Percentiles rank a stretch among this genome's conserved stretches.
These are phyloP conservation scores for Blumeriella jaapii DNA, from an alignment of 2,329 filamentous ascomycete genomes.

Conservation along the genomic window DNA sequence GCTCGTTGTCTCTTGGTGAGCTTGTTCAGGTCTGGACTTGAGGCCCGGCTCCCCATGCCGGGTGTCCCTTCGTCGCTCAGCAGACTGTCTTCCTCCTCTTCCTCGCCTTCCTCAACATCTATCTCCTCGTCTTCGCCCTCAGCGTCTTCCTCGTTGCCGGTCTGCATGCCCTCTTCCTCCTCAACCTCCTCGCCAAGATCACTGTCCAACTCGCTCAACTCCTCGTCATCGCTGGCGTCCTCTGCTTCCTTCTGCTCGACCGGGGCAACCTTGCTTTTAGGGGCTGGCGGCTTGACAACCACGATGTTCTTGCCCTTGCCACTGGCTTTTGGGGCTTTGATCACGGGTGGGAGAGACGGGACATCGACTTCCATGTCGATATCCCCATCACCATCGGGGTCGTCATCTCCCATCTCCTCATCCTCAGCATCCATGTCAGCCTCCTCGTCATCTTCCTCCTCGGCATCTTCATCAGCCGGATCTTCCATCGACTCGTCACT, in stretches of 20 bases:
- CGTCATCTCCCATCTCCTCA: slow-evolving; percentile 32
- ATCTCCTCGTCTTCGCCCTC: slow-evolving; percentile 37
- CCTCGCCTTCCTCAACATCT: slow-evolving; percentile 29
- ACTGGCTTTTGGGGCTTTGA: slow-evolving; percentile 24
- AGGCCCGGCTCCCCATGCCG: slow-evolving; percentile 38
- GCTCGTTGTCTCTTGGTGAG: slow-evolving; percentile 59
- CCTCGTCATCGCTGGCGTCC: slow-evolving; percentile 26
- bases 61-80: slow-evolving; percentile 30
- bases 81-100: slow-evolving; percentile 30
- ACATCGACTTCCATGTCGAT: slow-evolving; percentile 26
- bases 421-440: slow-evolving; percentile 28
- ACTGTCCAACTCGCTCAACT: slow-evolving; percentile 27
- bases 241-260: slow-evolving; percentile 26
- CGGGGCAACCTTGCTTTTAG: slow-evolving; percentile 15
- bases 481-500: slow-evolving; percentile 20
- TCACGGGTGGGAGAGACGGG: slow-evolving; percentile 22
- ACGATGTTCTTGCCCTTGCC: slow-evolving; percentile 19
- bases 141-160: slow-evolving; percentile 30
- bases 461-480: slow-evolving; percentile 13
- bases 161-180: slow-evolving; percentile 35
- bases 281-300: slow-evolving; percentile 16
- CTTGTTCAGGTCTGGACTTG: slow-evolving; percentile 52
- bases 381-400: slow-evolving; percentile 35
- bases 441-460: slow-evolving; percentile 18
- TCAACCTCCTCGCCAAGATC: slow-evolving; percentile 34